Base-by-base conservation (phyloP, 1,284 basidiomycete genomes). In the Mrakiaceae sp. region DNA sequence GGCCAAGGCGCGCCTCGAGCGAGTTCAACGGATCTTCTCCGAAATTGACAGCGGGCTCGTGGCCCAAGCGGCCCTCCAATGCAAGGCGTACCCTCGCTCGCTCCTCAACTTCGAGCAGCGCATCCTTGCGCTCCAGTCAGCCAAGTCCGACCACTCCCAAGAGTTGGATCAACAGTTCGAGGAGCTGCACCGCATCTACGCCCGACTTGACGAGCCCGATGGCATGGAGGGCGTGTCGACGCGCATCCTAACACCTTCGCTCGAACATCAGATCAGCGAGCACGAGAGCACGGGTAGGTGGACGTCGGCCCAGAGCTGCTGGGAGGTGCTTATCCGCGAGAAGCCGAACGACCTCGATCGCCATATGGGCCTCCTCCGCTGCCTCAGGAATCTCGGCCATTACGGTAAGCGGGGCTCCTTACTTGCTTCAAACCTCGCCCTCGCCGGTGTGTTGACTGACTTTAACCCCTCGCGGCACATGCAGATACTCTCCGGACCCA, bases 261-360 rank as follows among this genome's bases (percentile, higher is more conserved):
- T 98, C 59, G 91, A 98, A 70, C 91, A 98, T 76, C 94, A 98
- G 76, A 98, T 99, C 67, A 86, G 96, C 57, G 90, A 98, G 71
- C 96, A 99, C 72, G 96, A 99, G 75, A 96, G 88, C 70, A 97
- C 90, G 0, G 96, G 96, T 3, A 82, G 87, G 53, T 99, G 96
- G 96, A 98, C 96, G 0, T 88, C 93, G 4, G 96, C 96, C 4
- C 96, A 98, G 75, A 98, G 95, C 72, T 99, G 96, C 71, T 99
- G 96, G 96, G 96, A 99, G 77, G 88, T 98, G n/a, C 83, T 88
- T 58, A 79, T 99, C 39, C 95, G 98, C 73, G 86, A 90, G 69
- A 84, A 85, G 43, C 95, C 95, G 0, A 85, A 96, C 70, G 91
- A 94, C 69, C 80, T 96, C 7, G 83, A 88, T 44, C 87, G 87